Base-by-base conservation (phyloP, 2,329 filamentous ascomycete species). In the Neobulgaria alba region DNA sequence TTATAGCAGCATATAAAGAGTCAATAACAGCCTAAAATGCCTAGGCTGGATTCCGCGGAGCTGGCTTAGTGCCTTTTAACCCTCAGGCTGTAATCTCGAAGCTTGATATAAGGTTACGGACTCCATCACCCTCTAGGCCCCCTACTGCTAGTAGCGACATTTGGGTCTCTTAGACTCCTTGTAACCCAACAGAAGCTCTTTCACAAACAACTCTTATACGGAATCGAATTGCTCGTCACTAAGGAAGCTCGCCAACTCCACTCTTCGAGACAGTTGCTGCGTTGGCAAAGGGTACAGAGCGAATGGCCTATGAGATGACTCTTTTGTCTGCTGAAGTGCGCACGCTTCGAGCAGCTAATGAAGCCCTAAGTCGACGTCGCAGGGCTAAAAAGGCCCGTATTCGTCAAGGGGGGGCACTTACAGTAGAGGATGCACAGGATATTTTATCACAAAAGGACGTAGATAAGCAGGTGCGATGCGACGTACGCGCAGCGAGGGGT, bases 1-100 rank as follows among this genome's bases (percentile, higher is more conserved):
- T 57, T 47, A 42, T 48, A 20, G 46, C 48, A 31, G 57, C 56
- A 17, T 57, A 51, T 51, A 34, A 44, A 10, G n/a, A 45, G 30
- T 42, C 49, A 39, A 50, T 63, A 36, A 61, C 48, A 34, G 10
- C 42, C 34, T 38, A 47, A 41, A 62, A 62, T 43, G 55, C 57
- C 23, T 30, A 46, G 35, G 43, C 39, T 56, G 49, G 49, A 39
- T 62, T 63, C 49, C 36, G 45, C 52, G 55, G 51, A 44, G 55
- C 58, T 52, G 47, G 61, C 16, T 47, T 64, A 46, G 46, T 59
- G 38, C 59, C 54, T 46, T 51, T 55, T 33, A 37, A 62, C 48
- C 55, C 54, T 48, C 43, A 60, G 21, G 49, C 39, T 35, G 57
- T 61, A 18, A 34, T 63, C 46, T 58, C 47, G 38, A 60, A 57